Evolutionary conservation across 495 filamentous ascomycete species (phyloP).

Genomic region (Penicillium crystallinum): DNA sequence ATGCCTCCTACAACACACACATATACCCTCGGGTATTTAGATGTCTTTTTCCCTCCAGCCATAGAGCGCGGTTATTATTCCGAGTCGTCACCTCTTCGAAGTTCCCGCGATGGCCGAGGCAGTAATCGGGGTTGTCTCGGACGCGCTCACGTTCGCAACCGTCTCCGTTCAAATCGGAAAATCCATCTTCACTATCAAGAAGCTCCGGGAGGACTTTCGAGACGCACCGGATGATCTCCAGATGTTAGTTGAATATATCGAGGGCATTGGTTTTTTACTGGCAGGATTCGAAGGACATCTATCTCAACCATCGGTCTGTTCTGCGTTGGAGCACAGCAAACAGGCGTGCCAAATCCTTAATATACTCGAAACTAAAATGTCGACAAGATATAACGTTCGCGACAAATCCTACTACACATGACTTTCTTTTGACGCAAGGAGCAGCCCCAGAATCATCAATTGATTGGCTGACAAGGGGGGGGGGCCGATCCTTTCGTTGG

Average conservation of each 20-base stretch:
- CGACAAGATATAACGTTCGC: no score
- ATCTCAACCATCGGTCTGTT: neutral
- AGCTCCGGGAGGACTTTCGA: constrained; percentile 1
- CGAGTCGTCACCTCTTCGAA: no score
- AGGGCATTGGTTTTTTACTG: constrained; percentile 1
- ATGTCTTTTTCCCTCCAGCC: no score
- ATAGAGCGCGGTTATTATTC: no score
- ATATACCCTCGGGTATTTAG: no score
- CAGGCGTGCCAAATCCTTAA: no score
- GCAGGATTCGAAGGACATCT: neutral
- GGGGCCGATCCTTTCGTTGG: no score
- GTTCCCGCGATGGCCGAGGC: constrained; percentile 6
- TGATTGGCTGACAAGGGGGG: neutral
- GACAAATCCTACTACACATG: no score
- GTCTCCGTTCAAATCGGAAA: constrained; percentile 9
- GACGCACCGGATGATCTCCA: constrained; percentile 7
- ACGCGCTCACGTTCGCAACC: constrained; percentile 9
- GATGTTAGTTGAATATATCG: neutral
- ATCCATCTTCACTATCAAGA: constrained; percentile 6
- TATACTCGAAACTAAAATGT: no score
- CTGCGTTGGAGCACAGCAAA: neutral
- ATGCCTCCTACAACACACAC: no score
- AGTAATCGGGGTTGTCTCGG: constrained; percentile 7
- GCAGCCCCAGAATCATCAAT: neutral
- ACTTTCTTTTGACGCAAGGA: constrained; percentile 1